phyloP scores from a whole-genome alignment of 305 asterid species.

The Rubia balearica region DNA sequence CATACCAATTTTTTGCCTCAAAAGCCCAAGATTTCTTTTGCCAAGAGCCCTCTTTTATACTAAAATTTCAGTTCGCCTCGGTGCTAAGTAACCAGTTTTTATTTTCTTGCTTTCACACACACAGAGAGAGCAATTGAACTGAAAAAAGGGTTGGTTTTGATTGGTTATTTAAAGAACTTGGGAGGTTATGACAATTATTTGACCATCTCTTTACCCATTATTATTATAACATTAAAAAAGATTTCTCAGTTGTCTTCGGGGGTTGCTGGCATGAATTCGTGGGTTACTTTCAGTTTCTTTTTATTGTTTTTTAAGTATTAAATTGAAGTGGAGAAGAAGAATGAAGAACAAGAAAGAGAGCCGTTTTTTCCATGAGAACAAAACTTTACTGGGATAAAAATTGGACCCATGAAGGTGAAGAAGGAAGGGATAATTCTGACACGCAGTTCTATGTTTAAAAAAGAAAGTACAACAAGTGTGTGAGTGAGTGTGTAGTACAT shows the following conservation, averaged over 20 bases:
- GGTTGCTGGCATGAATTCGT: background rate
- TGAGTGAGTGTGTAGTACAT: background rate
- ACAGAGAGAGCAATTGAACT: background rate
- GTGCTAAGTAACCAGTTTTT: background rate
- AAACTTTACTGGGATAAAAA: conserved; percentile 9
- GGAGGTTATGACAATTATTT: background rate
- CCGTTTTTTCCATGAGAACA: background rate
- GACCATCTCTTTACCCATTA: background rate
- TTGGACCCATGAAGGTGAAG: background rate
- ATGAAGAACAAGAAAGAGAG: background rate
- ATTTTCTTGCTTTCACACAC: background rate
- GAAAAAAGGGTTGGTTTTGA: background rate
- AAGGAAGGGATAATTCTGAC: conserved; percentile 4
- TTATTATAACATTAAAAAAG: background rate
- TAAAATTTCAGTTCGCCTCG: background rate
- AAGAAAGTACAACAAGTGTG: background rate
- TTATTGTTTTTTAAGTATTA: background rate
- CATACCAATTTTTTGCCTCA: conserved; percentile 11
- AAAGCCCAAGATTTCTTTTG: background rate
- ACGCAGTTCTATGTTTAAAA: background rate
- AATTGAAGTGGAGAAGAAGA: background rate
- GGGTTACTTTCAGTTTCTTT: conserved; percentile 1
- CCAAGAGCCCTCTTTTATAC: conserved; percentile 3
- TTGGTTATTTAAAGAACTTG: background rate
- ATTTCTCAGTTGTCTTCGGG: background rate